phyloP scores from a whole-genome alignment of 2,329 filamentous ascomycete genomes.

The Aspergillus alliaceus region DNA sequence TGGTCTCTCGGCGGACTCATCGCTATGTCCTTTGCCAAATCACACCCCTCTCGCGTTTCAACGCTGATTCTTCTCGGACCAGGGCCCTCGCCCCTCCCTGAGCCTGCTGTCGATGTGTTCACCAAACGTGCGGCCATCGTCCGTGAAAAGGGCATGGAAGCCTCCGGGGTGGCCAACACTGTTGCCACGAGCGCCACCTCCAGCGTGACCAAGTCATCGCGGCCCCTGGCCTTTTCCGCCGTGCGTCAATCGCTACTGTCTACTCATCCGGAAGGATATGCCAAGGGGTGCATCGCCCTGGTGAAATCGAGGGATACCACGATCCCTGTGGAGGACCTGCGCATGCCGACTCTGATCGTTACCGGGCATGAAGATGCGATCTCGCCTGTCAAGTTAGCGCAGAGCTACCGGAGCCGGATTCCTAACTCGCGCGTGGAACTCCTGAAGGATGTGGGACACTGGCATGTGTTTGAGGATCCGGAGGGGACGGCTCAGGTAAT shows the following conservation, averaged over 20 bases:
- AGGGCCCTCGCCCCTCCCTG: conserved; percentile 47
- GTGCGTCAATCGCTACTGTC: conserved; percentile 46
- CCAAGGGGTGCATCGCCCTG: conserved; percentile 54
- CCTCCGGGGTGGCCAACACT: conserved; percentile 38
- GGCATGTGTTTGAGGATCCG: conserved; percentile 52
- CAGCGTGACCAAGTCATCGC: conserved; percentile 28
- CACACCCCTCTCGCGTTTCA: conserved; percentile 41
- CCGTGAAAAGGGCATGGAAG: conserved; percentile 46
- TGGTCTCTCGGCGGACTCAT: conserved; percentile 55
- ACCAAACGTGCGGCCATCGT: conserved; percentile 37
- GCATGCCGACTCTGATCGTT: conserved; percentile 43
- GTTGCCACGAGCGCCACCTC: conserved; percentile 30
- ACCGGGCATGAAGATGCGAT: conserved; percentile 49
- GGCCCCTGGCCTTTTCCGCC: conserved; percentile 42
- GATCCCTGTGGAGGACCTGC: conserved; percentile 33
- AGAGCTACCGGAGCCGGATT: conserved; percentile 33
- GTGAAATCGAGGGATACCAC: conserved; percentile 34
- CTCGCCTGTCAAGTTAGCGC: conserved; percentile 23
- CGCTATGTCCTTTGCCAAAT: conserved; percentile 44
- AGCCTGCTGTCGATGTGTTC: conserved; percentile 5
- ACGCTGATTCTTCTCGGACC: conserved; percentile 52
- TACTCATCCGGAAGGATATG: conserved; percentile 56
- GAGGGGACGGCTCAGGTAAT: conserved; percentile 16
- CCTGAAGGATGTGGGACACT: conserved; percentile 49
- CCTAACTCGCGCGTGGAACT: conserved; percentile 22